Evolutionary conservation across 768 basidiomycete genomes (phyloP), one percentile per base, ranked within the genome.

Genomic region (Hericium erinaceus): DNA sequence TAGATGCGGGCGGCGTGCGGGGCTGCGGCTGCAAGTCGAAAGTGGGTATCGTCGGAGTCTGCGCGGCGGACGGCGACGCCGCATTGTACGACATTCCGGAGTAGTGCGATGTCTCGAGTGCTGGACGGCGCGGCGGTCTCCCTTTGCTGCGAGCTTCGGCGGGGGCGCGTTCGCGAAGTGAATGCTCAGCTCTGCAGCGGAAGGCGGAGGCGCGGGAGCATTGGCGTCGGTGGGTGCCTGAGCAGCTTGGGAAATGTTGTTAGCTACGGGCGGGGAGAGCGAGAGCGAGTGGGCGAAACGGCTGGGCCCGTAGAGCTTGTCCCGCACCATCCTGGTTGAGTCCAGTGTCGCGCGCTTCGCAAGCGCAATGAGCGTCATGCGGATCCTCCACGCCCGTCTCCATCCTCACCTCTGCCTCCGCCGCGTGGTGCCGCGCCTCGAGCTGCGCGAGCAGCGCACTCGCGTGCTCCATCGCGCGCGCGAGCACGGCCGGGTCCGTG

Each of bases 271-370:
- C 0, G 70, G 65, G 56, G 75, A 69, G 13, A 90, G 67, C 24
- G 85, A 88, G 11, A 94, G 92, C 0, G 94, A 97, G 55, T 82
- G 89, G 2, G 97, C 97, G 71, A 99, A 99, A 60, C 89, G 85
- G 3, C 94, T 94, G 0, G 86, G 85, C 0, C 95, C 97, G 70
- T 95, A 98, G 7, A 99, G 89, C 54, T 82, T 80, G 64, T 99
- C 97, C 55, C 97, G 77, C 67, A 98, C 94, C 67, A 94, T n/a
- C n/a, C n/a, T n/a, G n/a, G n/a, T n/a, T n/a, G n/a, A n/a, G 38
- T 88, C 85, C 59, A 89, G 65, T 1, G 89, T 89, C 10, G 87
- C 87, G 6, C 87, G 79, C 66, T 89, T 89, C 57, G 86, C 85
- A 37, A 92, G 74, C 2, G 88, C 87, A 26, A 92, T 76, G 28